A percentile compares a stretch with the other conserved stretches of the same genome.
These are phyloP conservation scores for Cucurbitaria berberidis DNA, from an alignment of 2,329 filamentous ascomycete species.

Conservation along the genomic window DNA sequence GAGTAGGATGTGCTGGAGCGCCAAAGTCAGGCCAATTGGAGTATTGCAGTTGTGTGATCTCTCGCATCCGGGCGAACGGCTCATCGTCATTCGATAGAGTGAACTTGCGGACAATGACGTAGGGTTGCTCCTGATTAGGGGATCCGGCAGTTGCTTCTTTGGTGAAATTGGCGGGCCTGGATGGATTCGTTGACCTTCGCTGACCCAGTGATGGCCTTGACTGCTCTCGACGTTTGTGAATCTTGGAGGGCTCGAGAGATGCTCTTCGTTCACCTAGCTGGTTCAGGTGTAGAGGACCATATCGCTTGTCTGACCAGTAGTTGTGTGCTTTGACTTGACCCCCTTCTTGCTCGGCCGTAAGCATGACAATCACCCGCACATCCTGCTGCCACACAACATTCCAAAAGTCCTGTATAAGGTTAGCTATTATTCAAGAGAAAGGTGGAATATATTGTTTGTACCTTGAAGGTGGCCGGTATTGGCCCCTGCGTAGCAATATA, in stretches of 20 bases:
- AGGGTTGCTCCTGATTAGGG: slow-evolving; percentile 65
- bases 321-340: slow-evolving; percentile 94
- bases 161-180: slow-evolving; percentile 35
- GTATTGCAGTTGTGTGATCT: slow-evolving; percentile 94
- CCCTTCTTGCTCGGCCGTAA: slow-evolving; percentile 92
- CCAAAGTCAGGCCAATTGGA: slow-evolving; percentile 98
- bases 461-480: slow-evolving; percentile 87
- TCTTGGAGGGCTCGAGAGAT: slow-evolving; percentile 69
- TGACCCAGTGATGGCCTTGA: slow-evolving; percentile 44
- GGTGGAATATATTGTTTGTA: slow-evolving; percentile 53
- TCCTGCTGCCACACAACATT: slow-evolving; percentile 97
- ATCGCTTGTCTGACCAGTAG: slow-evolving; percentile 84
- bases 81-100: slow-evolving; percentile 76
- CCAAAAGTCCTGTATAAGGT: slow-evolving; percentile 82
- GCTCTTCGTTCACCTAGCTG: slow-evolving; percentile 82
- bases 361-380: slow-evolving; percentile 91
- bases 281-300: slow-evolving; percentile 77
- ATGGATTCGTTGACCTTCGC: slow-evolving; percentile 44
- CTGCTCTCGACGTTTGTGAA: slow-evolving; percentile 53
- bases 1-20: slow-evolving; percentile 83
- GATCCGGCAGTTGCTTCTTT: slow-evolving; percentile 33
- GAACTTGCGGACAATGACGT: slow-evolving; percentile 86
- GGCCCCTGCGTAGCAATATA: slow-evolving; percentile 98
- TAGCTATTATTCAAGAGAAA: slow-evolving; percentile 10
- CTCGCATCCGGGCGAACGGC: slow-evolving; percentile 84